Evolutionary conservation across 768 basidiomycete species (phyloP).

Genomic region (Filobasidium floriforme): DNA sequence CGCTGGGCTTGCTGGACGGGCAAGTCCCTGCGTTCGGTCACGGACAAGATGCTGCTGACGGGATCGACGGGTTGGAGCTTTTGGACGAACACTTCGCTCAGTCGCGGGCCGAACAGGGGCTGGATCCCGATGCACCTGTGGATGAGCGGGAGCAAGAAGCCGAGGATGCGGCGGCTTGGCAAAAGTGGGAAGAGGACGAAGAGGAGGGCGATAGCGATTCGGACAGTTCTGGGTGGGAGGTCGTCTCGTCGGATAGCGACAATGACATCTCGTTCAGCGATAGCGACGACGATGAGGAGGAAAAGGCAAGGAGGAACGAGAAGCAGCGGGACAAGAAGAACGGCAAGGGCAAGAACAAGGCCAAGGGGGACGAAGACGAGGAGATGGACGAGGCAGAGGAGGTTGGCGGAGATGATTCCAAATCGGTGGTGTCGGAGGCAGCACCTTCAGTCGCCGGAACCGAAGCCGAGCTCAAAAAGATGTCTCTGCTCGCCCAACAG

Average conservation of each 20-base stretch:
- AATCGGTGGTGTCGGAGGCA: slow-evolving; percentile 36
- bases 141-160: slow-evolving; percentile 37
- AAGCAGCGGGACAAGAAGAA: slow-evolving; percentile 27
- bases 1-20: slow-evolving; percentile 58
- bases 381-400: slow-evolving; percentile 35
- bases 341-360: slow-evolving; percentile 6
- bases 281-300: slow-evolving; percentile 64
- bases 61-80: slow-evolving; percentile 83
- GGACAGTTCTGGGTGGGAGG: slow-evolving; percentile 65
- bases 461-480: slow-evolving; percentile 37
- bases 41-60: slow-evolving; percentile 60
- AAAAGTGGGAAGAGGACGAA: slow-evolving; percentile 75
- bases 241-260: slow-evolving; percentile 64
- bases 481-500: slow-evolving; percentile 42
- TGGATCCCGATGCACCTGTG: slow-evolving; percentile 47
- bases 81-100: slow-evolving; percentile 77
- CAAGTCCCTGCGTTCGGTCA: slow-evolving; percentile 79
- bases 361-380: slow-evolving; percentile 25
- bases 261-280: slow-evolving; percentile 71
- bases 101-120: slow-evolving; percentile 58
- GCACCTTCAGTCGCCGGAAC: slow-evolving; percentile 34
- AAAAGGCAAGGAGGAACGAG: slow-evolving; percentile 22
- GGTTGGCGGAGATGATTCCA: slow-evolving; percentile 37
- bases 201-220: slow-evolving; percentile 30
- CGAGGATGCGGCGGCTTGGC: slow-evolving; percentile 67